Evolutionary conservation across 148 eudicot genomes (phyloP).

Genomic region (Cornus florida): DNA sequence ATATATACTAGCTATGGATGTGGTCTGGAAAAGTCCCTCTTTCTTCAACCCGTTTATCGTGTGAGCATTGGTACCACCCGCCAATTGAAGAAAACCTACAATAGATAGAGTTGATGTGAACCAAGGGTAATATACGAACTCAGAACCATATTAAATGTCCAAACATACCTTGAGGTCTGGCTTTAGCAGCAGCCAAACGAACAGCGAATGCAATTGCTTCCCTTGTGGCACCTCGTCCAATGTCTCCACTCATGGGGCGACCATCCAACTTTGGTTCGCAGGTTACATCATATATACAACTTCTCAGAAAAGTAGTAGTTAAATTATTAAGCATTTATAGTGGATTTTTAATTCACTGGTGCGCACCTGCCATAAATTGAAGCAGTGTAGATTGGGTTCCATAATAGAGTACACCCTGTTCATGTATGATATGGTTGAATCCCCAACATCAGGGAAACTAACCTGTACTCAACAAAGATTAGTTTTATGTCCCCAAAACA

Average conservation of each 20-base stretch:
- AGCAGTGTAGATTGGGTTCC: constrained; percentile 53
- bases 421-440: constrained; percentile 53
- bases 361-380: constrained; percentile 88
- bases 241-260: constrained; percentile 98
- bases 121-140: neutral
- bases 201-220: constrained; percentile 73
- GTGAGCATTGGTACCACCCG: constrained; percentile 98
- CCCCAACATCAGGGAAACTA: constrained; percentile 73
- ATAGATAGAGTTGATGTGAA: neutral
- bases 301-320: constrained; percentile 10
- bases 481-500: neutral
- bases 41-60: constrained; percentile 72
- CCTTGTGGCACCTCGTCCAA: constrained; percentile 88
- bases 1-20: constrained; percentile 29
- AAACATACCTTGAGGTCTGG: constrained; percentile 72
- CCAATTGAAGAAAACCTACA: constrained; percentile 89
- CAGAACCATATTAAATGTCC: neutral
- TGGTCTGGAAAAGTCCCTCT: constrained; percentile 54
- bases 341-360: neutral
- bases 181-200: constrained; percentile 58
- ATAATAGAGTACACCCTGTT: constrained; percentile 64
- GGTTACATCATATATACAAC: neutral
- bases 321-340: neutral
- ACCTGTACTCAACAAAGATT: constrained; percentile 44
- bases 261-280: constrained; percentile 72